A percentile compares a stretch with the other conserved stretches of the same genome.
These are phyloP conservation scores for Diaporthe capsici DNA, from an alignment of 2,329 filamentous ascomycete genomes.

Conservation along the genomic window DNA sequence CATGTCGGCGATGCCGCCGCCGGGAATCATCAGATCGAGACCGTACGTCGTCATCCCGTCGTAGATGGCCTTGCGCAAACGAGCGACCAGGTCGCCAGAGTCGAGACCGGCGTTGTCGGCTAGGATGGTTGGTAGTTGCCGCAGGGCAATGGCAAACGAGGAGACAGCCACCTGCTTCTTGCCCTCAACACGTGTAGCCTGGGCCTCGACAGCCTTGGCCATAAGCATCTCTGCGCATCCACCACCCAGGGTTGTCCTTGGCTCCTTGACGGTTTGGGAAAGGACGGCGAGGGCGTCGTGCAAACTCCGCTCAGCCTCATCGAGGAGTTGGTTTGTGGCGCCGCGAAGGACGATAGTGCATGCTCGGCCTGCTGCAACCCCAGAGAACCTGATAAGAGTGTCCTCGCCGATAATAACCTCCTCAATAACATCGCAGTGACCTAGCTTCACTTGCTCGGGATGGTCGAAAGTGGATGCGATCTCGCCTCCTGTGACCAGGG, in stretches of 20 bases:
- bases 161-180: slow-evolving; percentile 97
- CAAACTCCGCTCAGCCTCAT: slow-evolving; percentile 95
- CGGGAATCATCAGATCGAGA: slow-evolving; percentile 88
- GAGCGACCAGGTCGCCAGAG: slow-evolving; percentile 92
- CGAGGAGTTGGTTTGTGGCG: slow-evolving; percentile 95
- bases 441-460: slow-evolving; percentile 96
- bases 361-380: slow-evolving; percentile 91
- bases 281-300: slow-evolving; percentile 97
- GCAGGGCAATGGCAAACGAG: slow-evolving; percentile 88
- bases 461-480: slow-evolving; percentile 99
- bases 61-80: slow-evolving; percentile 94
- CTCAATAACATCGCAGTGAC: slow-evolving; percentile 94
- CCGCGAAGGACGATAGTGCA: slow-evolving; percentile 98
- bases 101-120: slow-evolving; percentile 98
- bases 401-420: slow-evolving; percentile 99
- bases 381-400: slow-evolving; percentile 96
- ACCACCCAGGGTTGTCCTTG: slow-evolving; percentile 92
- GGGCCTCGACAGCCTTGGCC: slow-evolving; percentile 96
- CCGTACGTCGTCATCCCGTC: slow-evolving; percentile 94
- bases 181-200: slow-evolving; percentile 92
- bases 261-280: slow-evolving; percentile 96
- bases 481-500: slow-evolving; percentile 95
- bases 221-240: slow-evolving; percentile 99
- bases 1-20: slow-evolving; percentile 96
- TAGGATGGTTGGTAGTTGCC: slow-evolving; percentile 95